Evolutionary conservation across 768 basidiomycete genomes (phyloP), one percentile per base, ranked within the genome.

Genomic region (Crassisporium funariophilum): DNA sequence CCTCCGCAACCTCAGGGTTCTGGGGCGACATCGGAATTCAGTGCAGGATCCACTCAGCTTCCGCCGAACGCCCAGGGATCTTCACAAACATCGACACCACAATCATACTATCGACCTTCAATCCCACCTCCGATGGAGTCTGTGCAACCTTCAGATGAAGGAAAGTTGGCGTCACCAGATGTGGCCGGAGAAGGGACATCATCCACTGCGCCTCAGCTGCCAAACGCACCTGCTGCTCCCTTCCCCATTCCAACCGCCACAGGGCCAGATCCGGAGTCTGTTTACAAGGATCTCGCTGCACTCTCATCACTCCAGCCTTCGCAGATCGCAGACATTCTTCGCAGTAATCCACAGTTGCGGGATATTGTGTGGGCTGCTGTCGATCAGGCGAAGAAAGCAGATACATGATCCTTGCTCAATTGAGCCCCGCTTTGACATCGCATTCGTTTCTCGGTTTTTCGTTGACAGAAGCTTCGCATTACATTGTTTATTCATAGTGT

Each of bases 271-370:
- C 49, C 52, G 15, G 41, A 36, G 35, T 41, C 16, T 23, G 47
- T 53, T 27, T 42, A 53, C 51, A 47, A 58, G 20, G 60, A 67
- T 38, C 53, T 70, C 4, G 54, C 61, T 22, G 58, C 67, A 2
- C 46, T 74, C 16, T 63, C 72, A 12, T 57, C 61, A 23, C 47
- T 73, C 25, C 61, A 71, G 33, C 64, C 68, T 23, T 50, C 61
- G n/a, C 70, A 73, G 49, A 62, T 75, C 7, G 61, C 64, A 13
- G 67, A 71, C 19, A 54, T 72, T 20, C 57, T 75, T 37, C 60
- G 65, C 15, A 62, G 60, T 16, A 72, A 75, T 46, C 65, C 74
- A 2, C 65, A 72, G 31, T 53, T 75, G 38, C 61, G 69, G 25
- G 65, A 70, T 22, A 62, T 71, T 19, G 61, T 71, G 7, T 50